Conservation (phyloP, 345 rosid genomes). For the Toxicodendron radicans region DNA sequence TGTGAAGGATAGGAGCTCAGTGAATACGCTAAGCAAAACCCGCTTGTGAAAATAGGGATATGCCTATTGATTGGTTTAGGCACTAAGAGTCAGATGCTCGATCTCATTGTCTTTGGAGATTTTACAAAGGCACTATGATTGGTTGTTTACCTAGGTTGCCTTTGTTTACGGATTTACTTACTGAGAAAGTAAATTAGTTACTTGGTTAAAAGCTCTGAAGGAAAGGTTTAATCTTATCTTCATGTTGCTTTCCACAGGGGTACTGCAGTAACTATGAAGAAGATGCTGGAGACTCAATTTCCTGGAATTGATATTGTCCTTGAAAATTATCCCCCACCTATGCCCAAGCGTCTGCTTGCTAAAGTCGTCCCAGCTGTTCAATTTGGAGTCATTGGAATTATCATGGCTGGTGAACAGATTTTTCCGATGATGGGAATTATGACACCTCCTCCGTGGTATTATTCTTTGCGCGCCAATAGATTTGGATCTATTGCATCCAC, state of each 20-base stretch:
- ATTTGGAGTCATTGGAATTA: slow-evolving; percentile 64
- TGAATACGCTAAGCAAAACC: neutral
- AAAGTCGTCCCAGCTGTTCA: slow-evolving; percentile 72
- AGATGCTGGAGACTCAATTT: slow-evolving; percentile 72
- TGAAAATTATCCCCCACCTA: slow-evolving; percentile 73
- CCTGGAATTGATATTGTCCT: slow-evolving; percentile 79
- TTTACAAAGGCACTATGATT: neutral
- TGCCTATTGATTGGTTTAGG: neutral
- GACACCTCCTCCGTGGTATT: slow-evolving; percentile 74
- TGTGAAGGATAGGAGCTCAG: neutral
- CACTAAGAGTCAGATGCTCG: neutral
- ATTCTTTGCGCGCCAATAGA: slow-evolving; percentile 69
- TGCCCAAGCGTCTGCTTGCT: slow-evolving; percentile 66
- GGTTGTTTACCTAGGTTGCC: neutral
- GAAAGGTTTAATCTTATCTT: neutral
- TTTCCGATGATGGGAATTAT: slow-evolving; percentile 70
- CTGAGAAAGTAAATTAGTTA: neutral
- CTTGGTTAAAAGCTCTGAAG: neutral
- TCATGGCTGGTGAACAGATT: slow-evolving; percentile 77
- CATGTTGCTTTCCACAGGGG: slow-evolving; percentile 46
- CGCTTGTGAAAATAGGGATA: neutral
- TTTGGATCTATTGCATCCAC: slow-evolving; percentile 85
- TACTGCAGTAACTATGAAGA: slow-evolving; percentile 73
- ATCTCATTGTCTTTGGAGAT: neutral
- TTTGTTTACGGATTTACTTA: neutral